Conservation (phyloP, 2,329 filamentous ascomycete genomes). For the Ceratocystis destructans region DNA sequence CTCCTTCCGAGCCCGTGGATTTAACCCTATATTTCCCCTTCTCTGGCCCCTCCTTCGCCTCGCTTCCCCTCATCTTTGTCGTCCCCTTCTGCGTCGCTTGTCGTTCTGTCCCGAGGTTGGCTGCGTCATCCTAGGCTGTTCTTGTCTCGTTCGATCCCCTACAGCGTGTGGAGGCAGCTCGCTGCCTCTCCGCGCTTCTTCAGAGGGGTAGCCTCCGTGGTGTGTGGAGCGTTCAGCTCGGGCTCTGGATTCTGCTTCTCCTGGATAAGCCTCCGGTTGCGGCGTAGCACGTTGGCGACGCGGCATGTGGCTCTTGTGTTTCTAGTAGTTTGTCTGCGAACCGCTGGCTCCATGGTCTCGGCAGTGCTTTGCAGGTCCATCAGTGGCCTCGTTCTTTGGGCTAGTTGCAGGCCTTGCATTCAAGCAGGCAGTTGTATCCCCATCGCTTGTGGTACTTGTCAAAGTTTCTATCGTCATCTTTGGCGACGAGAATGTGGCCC, state of each 20-base stretch:
- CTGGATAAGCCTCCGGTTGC: no score
- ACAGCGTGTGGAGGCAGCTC: neutral
- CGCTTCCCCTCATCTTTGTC: no score
- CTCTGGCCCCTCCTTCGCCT: neutral
- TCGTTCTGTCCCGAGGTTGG: no score
- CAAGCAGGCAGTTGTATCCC: neutral
- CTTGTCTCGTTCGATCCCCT: no score
- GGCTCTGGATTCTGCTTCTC: neutral
- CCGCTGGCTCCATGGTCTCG: neutral
- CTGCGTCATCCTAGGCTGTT: no score
- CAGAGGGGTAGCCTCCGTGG: neutral
- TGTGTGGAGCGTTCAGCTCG: neutral
- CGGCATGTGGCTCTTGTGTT: neutral
- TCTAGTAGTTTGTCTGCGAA: neutral
- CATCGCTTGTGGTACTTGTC: neutral
- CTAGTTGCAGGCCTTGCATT: neutral
- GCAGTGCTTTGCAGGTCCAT: neutral
- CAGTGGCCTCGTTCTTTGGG: neutral
- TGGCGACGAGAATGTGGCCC: neutral
- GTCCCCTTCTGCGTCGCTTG: no score
- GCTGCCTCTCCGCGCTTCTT: neutral
- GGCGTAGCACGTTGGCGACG: neutral
- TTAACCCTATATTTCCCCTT: neutral
- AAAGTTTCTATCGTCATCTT: neutral
- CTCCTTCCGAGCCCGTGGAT: no score